Evolutionary conservation across 2,329 filamentous ascomycete genomes (phyloP).

Genomic region (Aureobasidium sp.): DNA sequence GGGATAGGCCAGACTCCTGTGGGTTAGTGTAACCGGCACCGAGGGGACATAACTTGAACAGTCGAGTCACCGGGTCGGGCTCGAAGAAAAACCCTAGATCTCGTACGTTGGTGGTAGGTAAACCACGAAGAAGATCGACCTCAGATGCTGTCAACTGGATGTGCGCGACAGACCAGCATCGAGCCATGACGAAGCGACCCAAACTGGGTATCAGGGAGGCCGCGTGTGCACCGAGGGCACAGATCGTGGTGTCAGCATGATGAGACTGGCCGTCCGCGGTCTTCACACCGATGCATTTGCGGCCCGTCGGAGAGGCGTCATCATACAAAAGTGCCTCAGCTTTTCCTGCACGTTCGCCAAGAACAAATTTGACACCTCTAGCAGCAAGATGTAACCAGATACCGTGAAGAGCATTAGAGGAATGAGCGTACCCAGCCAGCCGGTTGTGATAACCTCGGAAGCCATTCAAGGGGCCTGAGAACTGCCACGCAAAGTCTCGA

Average conservation of each 20-base stretch:
- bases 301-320: neutral
- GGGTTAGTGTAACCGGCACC: slow-evolving; percentile 49
- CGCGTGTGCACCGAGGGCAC: slow-evolving; percentile 44
- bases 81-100: slow-evolving; percentile 48
- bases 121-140: slow-evolving; percentile 43
- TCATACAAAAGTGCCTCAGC: neutral
- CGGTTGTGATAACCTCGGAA: slow-evolving; percentile 54
- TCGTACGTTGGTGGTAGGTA: slow-evolving; percentile 52
- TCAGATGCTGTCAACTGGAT: slow-evolving; percentile 49
- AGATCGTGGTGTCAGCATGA: slow-evolving; percentile 32
- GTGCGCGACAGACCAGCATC: slow-evolving; percentile 52
- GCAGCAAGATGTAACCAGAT: slow-evolving; percentile 36
- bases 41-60: slow-evolving; percentile 53
- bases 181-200: slow-evolving; percentile 44
- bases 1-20: slow-evolving; percentile 34
- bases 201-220: slow-evolving; percentile 42
- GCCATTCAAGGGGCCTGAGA: slow-evolving; percentile 20
- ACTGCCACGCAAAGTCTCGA: too few relatives aligned
- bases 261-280: neutral
- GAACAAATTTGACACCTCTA: slow-evolving; percentile 24
- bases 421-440: slow-evolving; percentile 50
- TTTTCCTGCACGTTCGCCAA: neutral
- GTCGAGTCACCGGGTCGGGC: slow-evolving; percentile 48
- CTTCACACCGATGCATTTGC: neutral
- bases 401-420: slow-evolving; percentile 42